Evolutionary conservation across 1,139 yeast species (phyloP).

Genomic region (Zygoascus sp.): DNA sequence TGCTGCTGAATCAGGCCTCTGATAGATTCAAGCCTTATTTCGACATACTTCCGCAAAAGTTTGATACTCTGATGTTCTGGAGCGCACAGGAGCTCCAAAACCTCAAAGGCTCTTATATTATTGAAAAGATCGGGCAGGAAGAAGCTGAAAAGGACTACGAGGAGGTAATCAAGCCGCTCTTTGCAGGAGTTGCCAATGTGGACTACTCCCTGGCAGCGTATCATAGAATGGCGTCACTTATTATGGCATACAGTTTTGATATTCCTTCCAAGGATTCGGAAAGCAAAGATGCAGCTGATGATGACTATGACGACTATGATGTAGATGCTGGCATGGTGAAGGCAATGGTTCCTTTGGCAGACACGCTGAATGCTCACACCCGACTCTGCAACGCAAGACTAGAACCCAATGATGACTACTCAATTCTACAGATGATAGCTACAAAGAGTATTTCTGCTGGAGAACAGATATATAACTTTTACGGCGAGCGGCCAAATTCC

Average conservation of each 20-base stretch:
- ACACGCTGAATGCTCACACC: conserved; percentile 82
- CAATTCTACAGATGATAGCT: conserved; percentile 61
- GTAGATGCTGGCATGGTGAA: conserved; percentile 51
- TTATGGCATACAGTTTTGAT: conserved; percentile 68
- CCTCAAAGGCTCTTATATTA: conserved; percentile 66
- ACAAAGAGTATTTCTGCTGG: conserved; percentile 57
- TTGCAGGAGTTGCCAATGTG: conserved; percentile 23
- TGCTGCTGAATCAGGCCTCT: conserved; percentile 48
- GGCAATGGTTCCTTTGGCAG: conserved; percentile 92
- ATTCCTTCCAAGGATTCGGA: conserved; percentile 30
- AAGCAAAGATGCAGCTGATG: conserved; percentile 29
- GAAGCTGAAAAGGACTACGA: conserved; percentile 60
- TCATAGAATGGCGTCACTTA: conserved; percentile 64
- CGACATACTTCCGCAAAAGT: conserved; percentile 57
- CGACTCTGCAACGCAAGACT: conserved; percentile 71
- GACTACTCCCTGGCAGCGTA: conserved; percentile 52
- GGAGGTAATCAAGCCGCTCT: conserved; percentile 35
- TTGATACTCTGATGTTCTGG: conserved; percentile 83
- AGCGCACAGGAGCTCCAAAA: conserved; percentile 43
- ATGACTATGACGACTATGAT: conserved; percentile 38
- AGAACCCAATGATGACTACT: conserved; percentile 33
- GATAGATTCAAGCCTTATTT: conserved; percentile 65
- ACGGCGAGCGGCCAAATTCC: conserved; percentile 86
- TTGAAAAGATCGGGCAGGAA: conserved; percentile 65
- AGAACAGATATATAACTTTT: conserved; percentile 79